Evolutionary conservation across 177 flowering plant species (phyloP), one percentile per base, ranked within the genome.

Genomic region (Telopea speciosissima): DNA sequence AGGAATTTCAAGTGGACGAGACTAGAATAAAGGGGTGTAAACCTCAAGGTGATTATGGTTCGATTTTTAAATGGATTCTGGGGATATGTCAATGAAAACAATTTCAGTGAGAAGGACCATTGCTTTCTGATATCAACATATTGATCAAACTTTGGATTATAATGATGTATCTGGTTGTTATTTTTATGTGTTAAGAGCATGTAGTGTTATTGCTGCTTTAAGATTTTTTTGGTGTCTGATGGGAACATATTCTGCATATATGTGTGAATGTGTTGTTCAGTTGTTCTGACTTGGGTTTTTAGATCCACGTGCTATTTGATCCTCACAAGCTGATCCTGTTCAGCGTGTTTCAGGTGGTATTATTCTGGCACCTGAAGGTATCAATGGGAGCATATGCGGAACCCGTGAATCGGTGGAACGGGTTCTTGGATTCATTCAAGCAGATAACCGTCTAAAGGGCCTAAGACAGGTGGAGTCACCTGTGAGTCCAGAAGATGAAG

Each of bases 301-400:
- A 9, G 19, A 60, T 44, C 45, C 24, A 62, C 62, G 59, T 31
- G 40, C 40, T n/a, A 42, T 74, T 69, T 59, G 68, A 66, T 54
- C 71, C 88, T 88, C 79, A 87, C 90, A 71, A 81, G 80, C 88
- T 87, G 87, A 85, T 87, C 54, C 69, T 78, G 69, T 76, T 77
- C 97, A 92, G 99, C 91, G 89, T 79, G 93, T 94, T 82, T 94
- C 98, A 88, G 99, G 99, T 70, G 99, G 99, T 70, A 90, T 95
- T 52, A 90, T 95, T 79, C 97, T 92, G 76, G 97, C 97, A 63
- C 91, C 97, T 1, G 99, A 95, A 80, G 99, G 99, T 72, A 87
- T 95, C 79, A 95, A 95, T 84, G 97, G 98, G 36, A 92, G 99
- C 83, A 89, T 94, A 74, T 95, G 99, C 80, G 97, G 97, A 24